Evolutionary conservation across 2,329 filamentous ascomycete genomes (phyloP), one percentile per base, ranked within the genome.

Genomic region (Colletotrichum falcatum): DNA sequence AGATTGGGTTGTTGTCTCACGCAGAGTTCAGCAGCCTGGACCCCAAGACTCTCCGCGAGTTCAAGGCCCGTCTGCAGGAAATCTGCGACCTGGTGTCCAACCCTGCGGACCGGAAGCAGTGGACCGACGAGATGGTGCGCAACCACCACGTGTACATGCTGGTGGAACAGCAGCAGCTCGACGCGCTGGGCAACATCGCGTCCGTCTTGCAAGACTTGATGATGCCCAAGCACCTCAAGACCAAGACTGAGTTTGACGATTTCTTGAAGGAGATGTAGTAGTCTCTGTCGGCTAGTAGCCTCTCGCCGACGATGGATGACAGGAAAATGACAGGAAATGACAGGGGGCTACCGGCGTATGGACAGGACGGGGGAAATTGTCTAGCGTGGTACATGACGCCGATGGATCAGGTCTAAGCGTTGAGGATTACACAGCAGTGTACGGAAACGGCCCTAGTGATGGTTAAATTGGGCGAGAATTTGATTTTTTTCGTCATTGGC

Each of bases 21-120:
- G 60, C 65, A 20, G 74, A 75, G 49, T 75, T 78, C 66, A 74
- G 73, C 37, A 65, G 56, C 11, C 59, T 77, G 12, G 74, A 77
- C 49, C 69, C 73, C 11, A 73, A 73, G 33, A 74, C 74, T 3
- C 73, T 78, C 20, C 70, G 73, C 11, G 77, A 75, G 3, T 60
- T 76, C 16, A 72, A 56, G 18, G 35, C 72, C 8, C 73, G 75
- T 33, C 72, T 78, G 28, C 73, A 74, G 42, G 70, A 76, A 51
- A 68, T 74, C 9, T 61, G 58, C 26, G 72, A 75, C 16, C 46
- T 73, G 20, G 28, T 78, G n/a, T 56, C 61, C 7, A 71, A 73
- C 35, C 59, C 65, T 3, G 14, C 5, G 37, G 63, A 54, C 33
- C 51, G 49, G 18, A 39, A 61, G 2, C 53, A 30, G 18, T 71